Percentiles rank a stretch among this genome's conserved stretches.
Evolutionary conservation across 805 yeast species (phyloP).

Genomic region (Priceomyces castillae): DNA sequence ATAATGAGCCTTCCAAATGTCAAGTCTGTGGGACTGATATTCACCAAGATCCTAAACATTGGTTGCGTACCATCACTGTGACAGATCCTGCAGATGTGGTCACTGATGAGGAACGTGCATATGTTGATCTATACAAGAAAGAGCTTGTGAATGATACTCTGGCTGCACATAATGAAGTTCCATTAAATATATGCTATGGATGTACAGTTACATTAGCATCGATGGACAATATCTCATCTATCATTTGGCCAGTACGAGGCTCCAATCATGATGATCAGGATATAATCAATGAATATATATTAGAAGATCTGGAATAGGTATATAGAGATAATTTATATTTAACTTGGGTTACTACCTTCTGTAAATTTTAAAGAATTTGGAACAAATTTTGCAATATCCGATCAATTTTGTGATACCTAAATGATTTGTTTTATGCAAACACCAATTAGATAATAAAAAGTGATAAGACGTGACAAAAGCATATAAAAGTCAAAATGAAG

Average conservation of each 20-base stretch:
- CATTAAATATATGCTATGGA: slow-evolving; percentile 65
- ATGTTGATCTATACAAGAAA: slow-evolving; percentile 18
- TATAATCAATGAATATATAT: slow-evolving; percentile 47
- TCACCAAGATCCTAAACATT: slow-evolving; percentile 55
- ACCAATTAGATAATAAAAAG: too few species aligned
- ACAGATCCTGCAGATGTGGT: slow-evolving; percentile 49
- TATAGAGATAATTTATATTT: too few species aligned
- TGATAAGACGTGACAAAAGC: too few species aligned
- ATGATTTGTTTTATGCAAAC: too few species aligned
- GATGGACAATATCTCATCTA: slow-evolving; percentile 22
- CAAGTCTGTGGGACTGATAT: slow-evolving; percentile 54
- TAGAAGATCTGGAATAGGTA: slow-evolving; percentile 36
- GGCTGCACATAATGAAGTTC: slow-evolving; percentile 7
- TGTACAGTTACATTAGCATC: slow-evolving; percentile 63
- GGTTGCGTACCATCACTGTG: slow-evolving; percentile 72
- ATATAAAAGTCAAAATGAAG: too few species aligned
- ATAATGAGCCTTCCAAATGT: slow-evolving; percentile 37
- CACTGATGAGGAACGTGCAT: slow-evolving; percentile 35
- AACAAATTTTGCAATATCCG: too few species aligned
- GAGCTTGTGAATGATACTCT: slow-evolving; percentile 7
- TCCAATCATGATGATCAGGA: slow-evolving; percentile 11
- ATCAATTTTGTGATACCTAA: too few species aligned
- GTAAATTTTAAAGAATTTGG: too few species aligned
- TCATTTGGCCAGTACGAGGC: slow-evolving; percentile 35
- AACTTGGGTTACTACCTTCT: too few species aligned